Conservation (phyloP, 1,284 basidiomycete genomes). For the Inonotus obliquus region DNA sequence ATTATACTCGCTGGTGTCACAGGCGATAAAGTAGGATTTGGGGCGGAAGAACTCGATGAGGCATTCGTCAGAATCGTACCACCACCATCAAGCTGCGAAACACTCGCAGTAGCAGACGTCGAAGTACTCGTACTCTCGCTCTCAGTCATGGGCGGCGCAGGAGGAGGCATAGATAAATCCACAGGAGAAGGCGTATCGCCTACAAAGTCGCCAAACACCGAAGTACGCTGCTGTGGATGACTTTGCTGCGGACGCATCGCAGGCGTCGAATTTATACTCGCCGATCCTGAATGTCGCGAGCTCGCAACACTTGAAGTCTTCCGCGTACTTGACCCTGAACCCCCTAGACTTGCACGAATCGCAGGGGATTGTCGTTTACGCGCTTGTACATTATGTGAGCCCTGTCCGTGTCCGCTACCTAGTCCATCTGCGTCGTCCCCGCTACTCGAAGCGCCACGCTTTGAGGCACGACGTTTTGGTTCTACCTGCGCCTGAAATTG, state of each 20-base stretch:
- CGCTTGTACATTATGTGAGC: conserved; percentile 20
- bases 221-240: conserved; percentile 12
- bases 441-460: conserved; percentile 38
- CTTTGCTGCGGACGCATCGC: conserved; percentile 39
- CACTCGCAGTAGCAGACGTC: neutral
- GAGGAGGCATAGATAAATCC: conserved; percentile 80
- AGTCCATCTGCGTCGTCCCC: conserved; percentile 29
- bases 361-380: conserved; percentile 52
- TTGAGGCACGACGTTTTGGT: conserved; percentile 31
- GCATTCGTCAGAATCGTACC: neutral
- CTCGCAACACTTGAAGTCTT: conserved; percentile 26
- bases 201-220: conserved; percentile 38
- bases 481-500: conserved; percentile 18
- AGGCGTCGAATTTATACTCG: conserved; percentile 60
- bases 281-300: conserved; percentile 31
- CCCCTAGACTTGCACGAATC: conserved; percentile 32
- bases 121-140: conserved; percentile 13
- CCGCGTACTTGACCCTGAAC: neutral
- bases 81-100: neutral
- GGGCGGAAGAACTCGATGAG: conserved; percentile 12
- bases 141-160: conserved; percentile 38
- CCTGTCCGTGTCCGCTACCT: neutral
- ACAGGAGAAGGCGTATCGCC: conserved; percentile 77
- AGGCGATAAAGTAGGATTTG: conserved; percentile 47
- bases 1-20: conserved; percentile 86